A percentile compares a stretch with the other conserved stretches of the same genome.
These are phyloP conservation scores for Kwoniella botswanensis DNA, from an alignment of 768 basidiomycete species.

Conservation along the genomic window DNA sequence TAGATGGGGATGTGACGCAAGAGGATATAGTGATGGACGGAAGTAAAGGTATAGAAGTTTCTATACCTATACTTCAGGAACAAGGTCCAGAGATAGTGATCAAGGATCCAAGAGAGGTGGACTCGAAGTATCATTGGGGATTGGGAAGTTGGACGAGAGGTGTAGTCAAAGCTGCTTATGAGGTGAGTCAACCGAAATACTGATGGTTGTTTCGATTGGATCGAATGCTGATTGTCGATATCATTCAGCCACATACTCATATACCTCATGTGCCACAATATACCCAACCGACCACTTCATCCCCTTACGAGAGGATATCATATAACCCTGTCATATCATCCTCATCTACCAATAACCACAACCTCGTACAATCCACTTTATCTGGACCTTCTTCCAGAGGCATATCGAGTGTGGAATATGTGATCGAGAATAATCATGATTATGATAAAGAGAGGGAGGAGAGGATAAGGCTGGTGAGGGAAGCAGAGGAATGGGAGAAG, in stretches of 20 bases:
- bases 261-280: conserved; percentile 50
- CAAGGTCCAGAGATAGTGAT: conserved; percentile 34
- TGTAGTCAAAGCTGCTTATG: conserved; percentile 44
- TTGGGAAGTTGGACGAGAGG: conserved; percentile 42
- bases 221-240: background rate
- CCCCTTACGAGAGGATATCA: conserved; percentile 4
- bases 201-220: background rate
- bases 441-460: conserved; percentile 10
- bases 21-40: conserved; percentile 22
- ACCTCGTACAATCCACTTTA: conserved; percentile 18
- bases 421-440: conserved; percentile 32
- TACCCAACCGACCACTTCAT: conserved; percentile 40
- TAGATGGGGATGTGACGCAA: conserved; percentile 4
- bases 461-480: conserved; percentile 25
- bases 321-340: conserved; percentile 26
- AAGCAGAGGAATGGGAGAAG: conserved; percentile 48
- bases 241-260: conserved; percentile 53
- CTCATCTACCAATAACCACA: conserved; percentile 3
- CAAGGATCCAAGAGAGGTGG: conserved; percentile 29
- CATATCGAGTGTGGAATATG: conserved; percentile 52
- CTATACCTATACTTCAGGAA: conserved; percentile 3
- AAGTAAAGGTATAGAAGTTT: conserved; percentile 8
- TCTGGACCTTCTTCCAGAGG: conserved; percentile 28
- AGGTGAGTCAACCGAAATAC: conserved; percentile 34
- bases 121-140: conserved; percentile 24